phyloP scores from a whole-genome alignment of 2,329 filamentous ascomycete genomes.

The Chalaropsis thielavioides region DNA sequence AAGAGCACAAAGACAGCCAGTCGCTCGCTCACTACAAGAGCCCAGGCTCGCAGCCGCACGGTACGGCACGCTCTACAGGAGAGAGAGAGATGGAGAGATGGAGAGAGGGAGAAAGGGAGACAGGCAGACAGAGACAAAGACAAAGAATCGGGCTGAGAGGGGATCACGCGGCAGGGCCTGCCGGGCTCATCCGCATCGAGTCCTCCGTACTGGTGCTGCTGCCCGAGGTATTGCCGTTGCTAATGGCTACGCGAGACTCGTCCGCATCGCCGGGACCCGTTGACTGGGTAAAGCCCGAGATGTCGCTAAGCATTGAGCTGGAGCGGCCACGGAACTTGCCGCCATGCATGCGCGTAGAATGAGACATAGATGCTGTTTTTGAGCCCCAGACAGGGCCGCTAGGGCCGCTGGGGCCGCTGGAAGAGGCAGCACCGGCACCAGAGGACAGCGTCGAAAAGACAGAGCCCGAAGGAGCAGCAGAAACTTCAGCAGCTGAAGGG shows the following conservation, averaged over 20 bases:
- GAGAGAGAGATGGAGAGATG: background rate
- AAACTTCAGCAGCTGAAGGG: background rate
- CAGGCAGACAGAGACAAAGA: background rate
- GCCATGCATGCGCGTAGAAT: conserved; percentile 19
- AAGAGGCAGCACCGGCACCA: background rate
- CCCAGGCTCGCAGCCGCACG: background rate
- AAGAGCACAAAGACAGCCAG: conserved; percentile 14
- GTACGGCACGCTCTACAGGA: background rate
- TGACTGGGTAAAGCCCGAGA: conserved; percentile 52
- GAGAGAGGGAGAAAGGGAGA: background rate
- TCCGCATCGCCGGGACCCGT: conserved; percentile 34
- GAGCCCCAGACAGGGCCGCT: background rate
- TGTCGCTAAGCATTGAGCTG: conserved; percentile 51
- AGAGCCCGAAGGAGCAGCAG: background rate
- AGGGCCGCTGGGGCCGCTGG: background rate
- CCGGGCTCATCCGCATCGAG: background rate
- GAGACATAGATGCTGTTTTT: background rate
- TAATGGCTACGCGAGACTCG: conserved; percentile 1
- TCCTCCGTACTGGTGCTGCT: conserved; percentile 8
- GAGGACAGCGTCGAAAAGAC: background rate
- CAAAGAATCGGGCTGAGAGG: background rate
- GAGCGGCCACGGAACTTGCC: conserved; percentile 41
- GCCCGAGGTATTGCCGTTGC: background rate
- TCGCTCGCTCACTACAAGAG: background rate
- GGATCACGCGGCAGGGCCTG: conserved; percentile 1